phyloP scores from a whole-genome alignment of 176 grass and related monocot genomes.

The Calamus simplicifolius region DNA sequence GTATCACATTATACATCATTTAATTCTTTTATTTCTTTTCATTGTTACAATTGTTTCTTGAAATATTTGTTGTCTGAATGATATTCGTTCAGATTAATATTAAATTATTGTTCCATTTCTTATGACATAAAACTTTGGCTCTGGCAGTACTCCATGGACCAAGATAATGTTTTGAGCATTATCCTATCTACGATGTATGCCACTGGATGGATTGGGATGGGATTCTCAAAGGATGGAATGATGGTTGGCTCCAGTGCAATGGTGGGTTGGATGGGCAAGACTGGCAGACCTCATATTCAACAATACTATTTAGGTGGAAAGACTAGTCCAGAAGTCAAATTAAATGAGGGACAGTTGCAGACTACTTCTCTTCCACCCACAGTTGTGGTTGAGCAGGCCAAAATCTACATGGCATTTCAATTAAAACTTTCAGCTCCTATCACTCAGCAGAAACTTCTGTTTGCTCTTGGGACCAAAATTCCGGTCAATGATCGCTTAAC shows the following conservation, averaged over 20 bases:
- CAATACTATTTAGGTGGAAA: slow-evolving; percentile 47
- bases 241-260: slow-evolving; percentile 94
- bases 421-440: slow-evolving; percentile 42
- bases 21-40: too few relatives aligned
- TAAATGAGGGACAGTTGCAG: slow-evolving; percentile 32
- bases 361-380: slow-evolving; percentile 47
- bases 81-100: not conserved
- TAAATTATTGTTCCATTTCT: slow-evolving; percentile 2
- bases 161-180: slow-evolving; percentile 66
- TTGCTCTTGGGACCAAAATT: slow-evolving; percentile 51
- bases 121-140: not conserved
- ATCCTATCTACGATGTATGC: slow-evolving; percentile 68
- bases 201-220: slow-evolving; percentile 92
- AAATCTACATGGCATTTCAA: slow-evolving; percentile 80
- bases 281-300: slow-evolving; percentile 41
- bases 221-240: slow-evolving; percentile 65
- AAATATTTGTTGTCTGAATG: too few relatives aligned
- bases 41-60: too few relatives aligned
- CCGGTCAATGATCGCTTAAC: slow-evolving; percentile 57
- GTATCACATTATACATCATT: too few relatives aligned
- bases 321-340: slow-evolving; percentile 39
- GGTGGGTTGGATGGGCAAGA: slow-evolving; percentile 94
- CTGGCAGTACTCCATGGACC: slow-evolving; percentile 74
- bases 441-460: slow-evolving; percentile 60
- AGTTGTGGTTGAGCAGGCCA: slow-evolving; percentile 67